These are phyloP conservation scores for Ottelia alismoides DNA, from an alignment of 106 monocot species.

Conservation along the genomic window DNA sequence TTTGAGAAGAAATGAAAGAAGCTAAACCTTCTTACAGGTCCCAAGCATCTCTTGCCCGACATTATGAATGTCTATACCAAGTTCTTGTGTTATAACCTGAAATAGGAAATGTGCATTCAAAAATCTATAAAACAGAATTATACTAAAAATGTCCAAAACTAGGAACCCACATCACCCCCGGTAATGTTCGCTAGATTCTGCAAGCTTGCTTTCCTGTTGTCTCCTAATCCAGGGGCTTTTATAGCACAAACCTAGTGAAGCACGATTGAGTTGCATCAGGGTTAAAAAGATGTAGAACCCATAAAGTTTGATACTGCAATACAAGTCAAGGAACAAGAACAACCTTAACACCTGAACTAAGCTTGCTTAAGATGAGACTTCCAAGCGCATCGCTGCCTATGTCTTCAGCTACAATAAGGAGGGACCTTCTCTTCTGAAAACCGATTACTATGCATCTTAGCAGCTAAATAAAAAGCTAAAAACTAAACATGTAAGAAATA, in stretches of 20 bases:
- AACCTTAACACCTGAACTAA: conserved; percentile 13
- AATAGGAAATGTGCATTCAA: not conserved
- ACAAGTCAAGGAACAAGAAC: no score
- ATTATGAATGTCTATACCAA: conserved; percentile 1
- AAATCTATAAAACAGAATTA: not conserved
- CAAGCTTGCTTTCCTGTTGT: conserved; percentile 7
- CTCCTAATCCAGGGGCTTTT: conserved; percentile 13
- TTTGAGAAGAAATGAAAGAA: no score
- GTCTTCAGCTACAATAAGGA: conserved; percentile 14
- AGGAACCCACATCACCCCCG: conserved; percentile 7
- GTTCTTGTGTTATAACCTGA: conserved; percentile 8
- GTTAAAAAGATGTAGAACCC: no score
- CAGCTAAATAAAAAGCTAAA: not conserved
- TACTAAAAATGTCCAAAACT: not conserved
- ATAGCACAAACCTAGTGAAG: conserved; percentile 6
- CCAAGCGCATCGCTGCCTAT: conserved; percentile 12
- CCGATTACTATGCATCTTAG: not conserved
- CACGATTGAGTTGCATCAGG: not conserved
- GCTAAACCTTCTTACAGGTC: conserved; percentile 11
- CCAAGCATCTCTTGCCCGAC: conserved; percentile 8
- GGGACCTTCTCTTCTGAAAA: conserved; percentile 7
- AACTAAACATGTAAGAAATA: not conserved
- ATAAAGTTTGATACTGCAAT: no score
- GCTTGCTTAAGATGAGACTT: conserved; percentile 10
- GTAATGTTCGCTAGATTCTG: conserved; percentile 8